Base-by-base conservation (phyloP, 805 yeast species). In the Starmerella floricola region DNA sequence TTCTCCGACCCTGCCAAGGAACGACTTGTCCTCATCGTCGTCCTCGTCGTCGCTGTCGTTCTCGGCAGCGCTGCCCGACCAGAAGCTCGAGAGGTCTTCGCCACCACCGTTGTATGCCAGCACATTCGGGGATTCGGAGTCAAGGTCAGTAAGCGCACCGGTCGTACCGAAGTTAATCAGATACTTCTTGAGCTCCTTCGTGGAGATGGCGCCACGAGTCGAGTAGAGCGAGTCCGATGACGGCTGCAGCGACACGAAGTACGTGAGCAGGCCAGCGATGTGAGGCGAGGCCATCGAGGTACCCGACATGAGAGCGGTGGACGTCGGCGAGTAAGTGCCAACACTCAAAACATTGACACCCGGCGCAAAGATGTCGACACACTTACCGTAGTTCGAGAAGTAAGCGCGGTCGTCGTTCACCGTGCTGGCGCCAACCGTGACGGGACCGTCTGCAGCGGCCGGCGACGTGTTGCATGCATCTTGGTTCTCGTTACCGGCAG, bases 221-320 rank as follows among this genome's bases (percentile, higher is more conserved):
- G 66, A 65, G 64, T 57, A 65, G 48, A 68, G 76, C 19, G 78
- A 72, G 47, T 60, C 64, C 30, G 47, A 39, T 31, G 73, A 79
- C 52, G 95, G 94, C 65, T 81, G 84, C 62, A 86, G 73, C 6
- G 94, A 79, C 60, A 87, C 68, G 66, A 75, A 88, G 71, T 88
- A 88, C 8, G 95, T 74, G 57, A 86, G 75, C 61, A 88, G 71
- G 54, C 98, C 98, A 46, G 86, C 79, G 53, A 87, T 87, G 59
- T 86, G 95, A 35, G 98, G 97, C 30, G 96, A 81, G 18, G 97
- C 95, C 98, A 88, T 88, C 13, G 97, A 88, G 10, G 96, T 88
- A 65, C 98, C 98, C 30, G 94, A 56, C 64, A 62, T 59, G 38
- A 49, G 35, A n/a, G 55, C 61, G 41, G 62, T 53, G 13, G 59